Conservation (phyloP, 129 eudicot species). For the Lonicera japonica region DNA sequence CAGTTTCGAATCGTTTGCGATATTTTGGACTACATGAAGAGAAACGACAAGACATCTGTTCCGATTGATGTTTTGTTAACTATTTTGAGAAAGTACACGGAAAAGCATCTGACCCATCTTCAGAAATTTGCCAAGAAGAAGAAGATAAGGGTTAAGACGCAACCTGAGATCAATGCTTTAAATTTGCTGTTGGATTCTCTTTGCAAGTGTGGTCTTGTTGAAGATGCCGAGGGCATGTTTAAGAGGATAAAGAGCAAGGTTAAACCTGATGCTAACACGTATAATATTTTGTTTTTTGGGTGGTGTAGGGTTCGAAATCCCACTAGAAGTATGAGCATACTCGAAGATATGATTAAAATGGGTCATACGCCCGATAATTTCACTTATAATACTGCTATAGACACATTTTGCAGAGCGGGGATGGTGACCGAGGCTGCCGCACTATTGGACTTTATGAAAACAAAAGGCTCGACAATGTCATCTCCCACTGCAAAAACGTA, state of each 20-base stretch:
- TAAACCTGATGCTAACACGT: constrained; percentile 65
- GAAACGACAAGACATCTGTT: constrained; percentile 47
- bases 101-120: constrained; percentile 73
- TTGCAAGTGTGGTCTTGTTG: constrained; percentile 82
- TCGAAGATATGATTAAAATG: constrained; percentile 65
- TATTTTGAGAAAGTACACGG: constrained; percentile 63
- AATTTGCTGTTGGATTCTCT: constrained; percentile 69
- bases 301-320: constrained; percentile 91
- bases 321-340: constrained; percentile 46
- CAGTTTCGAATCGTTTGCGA: constrained; percentile 83
- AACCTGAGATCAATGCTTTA: constrained; percentile 72
- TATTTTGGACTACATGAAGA: constrained; percentile 71
- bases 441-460: constrained; percentile 63
- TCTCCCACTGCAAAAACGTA: constrained; percentile 88
- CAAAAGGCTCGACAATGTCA: constrained; percentile 59
- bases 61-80: constrained; percentile 57
- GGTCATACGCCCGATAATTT: constrained; percentile 77
- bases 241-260: constrained; percentile 50
- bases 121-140: constrained; percentile 82
- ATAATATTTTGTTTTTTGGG: constrained; percentile 72
- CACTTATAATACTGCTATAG: constrained; percentile 77
- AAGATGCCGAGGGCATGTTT: constrained; percentile 69
- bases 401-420: constrained; percentile 72
- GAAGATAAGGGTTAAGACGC: constrained; percentile 60
- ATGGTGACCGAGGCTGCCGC: constrained; percentile 69